phyloP scores from a whole-genome alignment of 2,329 filamentous ascomycete genomes.

The Lasiodiplodia hormozganensis region DNA sequence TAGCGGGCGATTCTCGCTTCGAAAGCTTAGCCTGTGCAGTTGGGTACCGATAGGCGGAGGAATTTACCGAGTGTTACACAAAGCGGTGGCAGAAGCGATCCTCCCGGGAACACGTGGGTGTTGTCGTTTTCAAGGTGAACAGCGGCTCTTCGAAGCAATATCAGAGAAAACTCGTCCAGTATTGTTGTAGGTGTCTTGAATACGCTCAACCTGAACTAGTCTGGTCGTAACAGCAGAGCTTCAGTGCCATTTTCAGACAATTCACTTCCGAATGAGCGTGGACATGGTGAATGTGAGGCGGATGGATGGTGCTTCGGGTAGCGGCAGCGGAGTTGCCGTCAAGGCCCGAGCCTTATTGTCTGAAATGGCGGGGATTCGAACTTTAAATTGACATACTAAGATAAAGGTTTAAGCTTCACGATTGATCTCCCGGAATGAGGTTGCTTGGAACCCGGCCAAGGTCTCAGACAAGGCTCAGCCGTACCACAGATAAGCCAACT shows the following conservation, averaged over 20 bases:
- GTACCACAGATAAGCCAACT: neutral
- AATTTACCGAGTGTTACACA: neutral
- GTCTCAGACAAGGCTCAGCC: slow-evolving; percentile 1
- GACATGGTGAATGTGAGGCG: neutral
- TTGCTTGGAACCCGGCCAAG: neutral
- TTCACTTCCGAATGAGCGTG: neutral
- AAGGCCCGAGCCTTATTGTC: neutral
- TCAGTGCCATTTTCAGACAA: neutral
- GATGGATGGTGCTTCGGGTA: neutral
- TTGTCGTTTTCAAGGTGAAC: neutral
- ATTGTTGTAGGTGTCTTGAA: neutral
- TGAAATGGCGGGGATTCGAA: neutral
- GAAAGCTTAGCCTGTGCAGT: neutral
- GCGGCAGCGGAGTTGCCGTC: neutral
- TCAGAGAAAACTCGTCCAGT: neutral
- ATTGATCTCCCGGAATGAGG: slow-evolving; percentile 9
- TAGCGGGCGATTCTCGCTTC: neutral
- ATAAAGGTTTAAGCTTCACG: neutral
- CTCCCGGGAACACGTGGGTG: neutral
- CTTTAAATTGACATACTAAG: neutral
- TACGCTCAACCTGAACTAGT: neutral
- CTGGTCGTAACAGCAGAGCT: neutral
- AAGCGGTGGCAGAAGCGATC: neutral
- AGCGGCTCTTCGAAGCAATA: neutral
- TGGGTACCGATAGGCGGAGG: neutral